These are phyloP conservation scores for Aspergillus aculeatinus DNA, from an alignment of 2,329 filamentous ascomycete genomes.

Conservation along the genomic window DNA sequence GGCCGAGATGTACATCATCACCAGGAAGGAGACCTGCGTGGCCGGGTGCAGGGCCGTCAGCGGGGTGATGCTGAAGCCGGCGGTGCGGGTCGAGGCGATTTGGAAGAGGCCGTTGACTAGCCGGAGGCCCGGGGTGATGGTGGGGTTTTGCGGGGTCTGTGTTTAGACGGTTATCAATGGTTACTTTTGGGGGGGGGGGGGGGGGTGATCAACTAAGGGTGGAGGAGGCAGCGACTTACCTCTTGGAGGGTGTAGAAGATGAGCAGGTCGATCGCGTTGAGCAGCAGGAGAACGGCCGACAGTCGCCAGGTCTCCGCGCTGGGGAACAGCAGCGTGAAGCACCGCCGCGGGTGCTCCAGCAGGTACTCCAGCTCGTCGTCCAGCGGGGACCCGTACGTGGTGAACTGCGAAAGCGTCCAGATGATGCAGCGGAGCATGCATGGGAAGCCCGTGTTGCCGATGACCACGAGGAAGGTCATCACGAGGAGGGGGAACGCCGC, in stretches of 20 bases:
- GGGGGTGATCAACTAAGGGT: not conserved
- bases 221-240: constrained; percentile 51
- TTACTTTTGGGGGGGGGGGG: too few species aligned
- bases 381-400: constrained; percentile 62
- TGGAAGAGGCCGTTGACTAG: constrained; percentile 59
- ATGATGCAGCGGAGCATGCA: constrained; percentile 91
- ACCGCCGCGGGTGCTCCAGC: constrained; percentile 87
- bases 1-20: constrained; percentile 67
- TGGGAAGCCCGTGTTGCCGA: constrained; percentile 90
- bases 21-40: constrained; percentile 60
- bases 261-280: constrained; percentile 80
- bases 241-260: constrained; percentile 83
- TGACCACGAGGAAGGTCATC: constrained; percentile 80
- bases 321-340: constrained; percentile 90
- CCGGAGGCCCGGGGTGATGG: constrained; percentile 59
- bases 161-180: not conserved
- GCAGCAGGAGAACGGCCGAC: constrained; percentile 73
- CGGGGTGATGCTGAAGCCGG: constrained; percentile 79
- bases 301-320: constrained; percentile 88
- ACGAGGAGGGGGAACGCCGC: constrained; percentile 72
- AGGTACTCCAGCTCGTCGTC: constrained; percentile 88
- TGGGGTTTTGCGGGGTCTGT: constrained; percentile 57
- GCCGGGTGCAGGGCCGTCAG: constrained; percentile 76
- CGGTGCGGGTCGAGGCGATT: constrained; percentile 81
- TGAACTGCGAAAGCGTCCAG: constrained; percentile 70